Evolutionary conservation across 75 land plant genomes (phyloP).

Genomic region (Adiantum capillusveneris): DNA sequence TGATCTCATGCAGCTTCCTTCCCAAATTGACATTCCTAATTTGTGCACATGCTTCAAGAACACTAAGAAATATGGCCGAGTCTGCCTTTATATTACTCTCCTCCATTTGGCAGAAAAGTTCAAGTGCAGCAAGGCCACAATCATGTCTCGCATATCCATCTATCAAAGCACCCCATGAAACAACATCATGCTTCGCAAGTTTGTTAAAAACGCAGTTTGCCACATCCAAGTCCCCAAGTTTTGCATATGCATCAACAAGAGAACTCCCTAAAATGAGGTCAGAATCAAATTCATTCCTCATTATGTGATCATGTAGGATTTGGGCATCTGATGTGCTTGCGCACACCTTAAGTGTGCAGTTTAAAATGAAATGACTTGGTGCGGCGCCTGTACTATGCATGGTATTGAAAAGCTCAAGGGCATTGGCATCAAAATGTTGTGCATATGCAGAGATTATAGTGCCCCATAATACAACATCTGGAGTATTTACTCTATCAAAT

Average conservation of each 20-base stretch:
- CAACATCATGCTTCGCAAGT: conserved; percentile 28
- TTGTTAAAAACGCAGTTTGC: conserved; percentile 40
- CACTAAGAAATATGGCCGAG: conserved; percentile 27
- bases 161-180: conserved; percentile 66
- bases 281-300: not conserved
- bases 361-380: not conserved
- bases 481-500: conserved; percentile 25
- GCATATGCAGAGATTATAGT: conserved; percentile 5
- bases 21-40: not conserved
- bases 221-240: conserved; percentile 37
- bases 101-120: conserved; percentile 34
- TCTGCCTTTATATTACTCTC: conserved; percentile 20
- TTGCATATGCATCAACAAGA: conserved; percentile 42
- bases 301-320: conserved; percentile 2
- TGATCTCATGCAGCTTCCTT: too few relatives aligned
- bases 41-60: conserved; percentile 32
- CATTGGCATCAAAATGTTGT: conserved; percentile 1
- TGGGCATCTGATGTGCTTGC: not conserved
- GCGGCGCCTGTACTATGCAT: not conserved
- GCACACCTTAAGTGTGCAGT: conserved; percentile 1
- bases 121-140: conserved; percentile 32
- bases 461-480: conserved; percentile 11
- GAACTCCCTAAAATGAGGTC: conserved; percentile 21
- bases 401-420: not conserved
- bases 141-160: conserved; percentile 41